phyloP scores from a whole-genome alignment of 495 filamentous ascomycete genomes.

The Extremus antarcticus region DNA sequence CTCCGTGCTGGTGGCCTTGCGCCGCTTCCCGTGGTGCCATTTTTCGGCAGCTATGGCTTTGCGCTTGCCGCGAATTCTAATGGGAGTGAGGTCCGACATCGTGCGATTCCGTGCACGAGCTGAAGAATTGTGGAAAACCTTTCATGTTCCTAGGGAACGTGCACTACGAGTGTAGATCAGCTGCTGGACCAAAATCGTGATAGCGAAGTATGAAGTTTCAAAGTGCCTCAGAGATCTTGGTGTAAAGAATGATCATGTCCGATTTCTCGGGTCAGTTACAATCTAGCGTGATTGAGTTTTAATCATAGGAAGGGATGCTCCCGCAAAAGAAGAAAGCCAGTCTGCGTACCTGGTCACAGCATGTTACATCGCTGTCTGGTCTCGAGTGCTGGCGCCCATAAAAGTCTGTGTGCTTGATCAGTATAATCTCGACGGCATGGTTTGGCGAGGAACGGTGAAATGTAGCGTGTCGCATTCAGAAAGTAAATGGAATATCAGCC shows the following conservation, averaged over 20 bases:
- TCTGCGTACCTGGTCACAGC: not conserved
- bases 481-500: slow-evolving; percentile 93
- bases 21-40: slow-evolving; percentile 11
- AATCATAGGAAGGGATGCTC: slow-evolving; percentile 16
- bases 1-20: not conserved
- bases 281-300: slow-evolving; percentile 12
- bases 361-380: no score
- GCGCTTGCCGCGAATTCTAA: slow-evolving; percentile 14
- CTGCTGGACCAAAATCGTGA: no score
- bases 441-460: not conserved
- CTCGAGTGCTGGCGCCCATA: no score
- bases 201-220: not conserved
- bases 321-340: not conserved
- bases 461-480: slow-evolving; percentile 50
- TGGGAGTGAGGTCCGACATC: slow-evolving; percentile 2
- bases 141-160: not conserved
- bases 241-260: slow-evolving; percentile 9
- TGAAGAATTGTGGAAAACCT: not conserved
- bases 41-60: slow-evolving; percentile 8
- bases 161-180: no score
- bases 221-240: slow-evolving; percentile 20
- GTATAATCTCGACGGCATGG: not conserved
- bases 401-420: no score
- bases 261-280: slow-evolving; percentile 4
- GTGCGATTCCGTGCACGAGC: not conserved